phyloP scores from a whole-genome alignment of 768 basidiomycete species.

The Macrolepiota fuliginosa region DNA sequence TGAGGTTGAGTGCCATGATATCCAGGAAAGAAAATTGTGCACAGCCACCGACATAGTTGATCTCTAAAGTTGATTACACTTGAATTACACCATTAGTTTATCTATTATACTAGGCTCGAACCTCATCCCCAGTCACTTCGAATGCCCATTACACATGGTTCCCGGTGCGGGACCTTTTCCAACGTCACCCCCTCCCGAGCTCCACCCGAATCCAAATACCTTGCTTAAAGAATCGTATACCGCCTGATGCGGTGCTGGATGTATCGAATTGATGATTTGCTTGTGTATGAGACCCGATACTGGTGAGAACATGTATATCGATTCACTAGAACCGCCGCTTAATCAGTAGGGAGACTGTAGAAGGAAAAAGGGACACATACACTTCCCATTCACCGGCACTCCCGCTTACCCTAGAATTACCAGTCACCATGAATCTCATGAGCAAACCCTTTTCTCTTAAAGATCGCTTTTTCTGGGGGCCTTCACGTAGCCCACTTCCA shows the following conservation, averaged over 20 bases:
- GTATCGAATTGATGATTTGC: slow-evolving; percentile 73
- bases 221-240: slow-evolving; percentile 59
- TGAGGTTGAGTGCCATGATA: slow-evolving; percentile 21
- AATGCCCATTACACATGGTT: slow-evolving; percentile 1
- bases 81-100: not conserved
- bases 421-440: slow-evolving; percentile 53
- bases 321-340: slow-evolving; percentile 41
- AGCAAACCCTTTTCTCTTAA: slow-evolving; percentile 57
- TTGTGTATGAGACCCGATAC: slow-evolving; percentile 57
- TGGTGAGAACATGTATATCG: slow-evolving; percentile 74
- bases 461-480: slow-evolving; percentile 19
- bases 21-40: slow-evolving; percentile 11
- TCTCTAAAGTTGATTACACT: not conserved
- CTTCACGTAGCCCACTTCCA: not conserved
- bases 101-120: not conserved
- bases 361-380: slow-evolving; percentile 37
- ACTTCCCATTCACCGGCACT: slow-evolving; percentile 68
- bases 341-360: not conserved
- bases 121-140: not conserved
- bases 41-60: slow-evolving; percentile 10
- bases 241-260: slow-evolving; percentile 70
- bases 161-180: slow-evolving; percentile 6
- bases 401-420: slow-evolving; percentile 63
- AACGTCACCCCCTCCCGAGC: slow-evolving; percentile 1
- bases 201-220: slow-evolving; percentile 33